Base-by-base conservation (phyloP, 2,329 filamentous ascomycete genomes). In the Westerdykella ornata region DNA sequence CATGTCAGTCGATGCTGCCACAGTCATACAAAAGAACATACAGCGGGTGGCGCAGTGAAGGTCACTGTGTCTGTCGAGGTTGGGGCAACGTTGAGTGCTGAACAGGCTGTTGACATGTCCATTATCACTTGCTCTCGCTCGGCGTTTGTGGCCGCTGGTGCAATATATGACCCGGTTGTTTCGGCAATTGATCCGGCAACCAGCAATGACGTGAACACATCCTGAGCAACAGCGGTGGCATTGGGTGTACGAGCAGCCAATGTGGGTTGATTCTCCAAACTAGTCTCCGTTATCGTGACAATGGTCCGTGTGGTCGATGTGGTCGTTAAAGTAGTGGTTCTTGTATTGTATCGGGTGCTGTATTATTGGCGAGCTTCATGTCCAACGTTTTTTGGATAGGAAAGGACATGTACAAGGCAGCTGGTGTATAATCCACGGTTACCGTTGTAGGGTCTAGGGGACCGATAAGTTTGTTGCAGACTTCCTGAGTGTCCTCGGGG, bases 51-150 rank as follows among this genome's bases (percentile, higher is more conserved):
- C 15, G 55, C 48, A n/a, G 54, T 52, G 36, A 50, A 51, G 5
- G 52, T 59, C 3, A 36, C 26, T 2, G 59, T 63, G 11, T 52
- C 48, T 3, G 59, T 60, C n/a, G 53, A 49, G 0, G 54, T 60
- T 7, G 62, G 60, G 9, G 48, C 42, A 1, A 59, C 52, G 45
- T 55, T 49, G 34, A 55, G 50, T 41, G 60, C 63, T 4, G 52
- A 54, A 46, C 60, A 65, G 16, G 60, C 62, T 26, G 47, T 59
- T 0, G 55, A 54, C 8, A 63, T 38, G 2, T 52, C 56, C 5
- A 39, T 46, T 22, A 54, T 45, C 35, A 57, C 48, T 36, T 48
- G 41, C 26, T 45, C n/a, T 31, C 49, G 37, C 12, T 50, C 41
- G n/a, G 43, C 26, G 37, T 49, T 47, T 18, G 41, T 44, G 7